Evolutionary conservation across 1,139 yeast genomes (phyloP).

Genomic region (Arxiozyma slooffiae): DNA sequence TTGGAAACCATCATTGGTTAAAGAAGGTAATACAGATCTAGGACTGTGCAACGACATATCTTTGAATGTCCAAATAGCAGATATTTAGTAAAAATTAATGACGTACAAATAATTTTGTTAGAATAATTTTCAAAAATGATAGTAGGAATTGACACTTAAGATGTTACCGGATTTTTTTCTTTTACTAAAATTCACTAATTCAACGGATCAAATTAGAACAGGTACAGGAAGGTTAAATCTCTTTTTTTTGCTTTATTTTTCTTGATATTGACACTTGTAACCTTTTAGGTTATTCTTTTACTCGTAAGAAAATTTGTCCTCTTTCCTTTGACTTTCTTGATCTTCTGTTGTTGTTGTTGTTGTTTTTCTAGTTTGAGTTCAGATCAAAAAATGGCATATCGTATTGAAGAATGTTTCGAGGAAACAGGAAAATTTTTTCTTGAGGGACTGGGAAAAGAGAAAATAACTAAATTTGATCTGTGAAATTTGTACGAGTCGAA

Average conservation of each 20-base stretch:
- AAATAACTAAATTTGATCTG: not conserved
- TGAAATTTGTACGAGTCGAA: not conserved
- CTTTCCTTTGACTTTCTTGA: not conserved
- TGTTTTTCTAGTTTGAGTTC: not conserved
- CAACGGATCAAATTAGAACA: not conserved
- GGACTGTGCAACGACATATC: not conserved
- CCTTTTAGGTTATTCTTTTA: too few relatives aligned
- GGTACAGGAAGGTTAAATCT: not conserved
- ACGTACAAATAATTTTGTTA: too few relatives aligned
- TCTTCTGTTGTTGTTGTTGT: too few relatives aligned
- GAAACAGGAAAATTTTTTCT: too few relatives aligned
- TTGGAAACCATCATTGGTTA: not conserved
- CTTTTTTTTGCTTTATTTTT: not conserved
- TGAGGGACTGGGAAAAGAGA: not conserved
- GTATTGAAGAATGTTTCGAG: too few relatives aligned
- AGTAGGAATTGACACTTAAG: too few relatives aligned
- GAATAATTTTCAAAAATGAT: too few relatives aligned
- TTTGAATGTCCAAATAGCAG: too few relatives aligned
- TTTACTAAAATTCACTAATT: not conserved
- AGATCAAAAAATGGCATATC: not conserved
- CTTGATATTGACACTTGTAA: too few relatives aligned
- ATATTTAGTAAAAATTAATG: too few relatives aligned
- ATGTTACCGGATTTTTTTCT: not conserved
- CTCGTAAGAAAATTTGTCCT: not conserved
- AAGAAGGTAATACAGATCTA: not conserved